Base-by-base conservation (phyloP, 192 early-diverging fungal genomes). In the Mycoemilia scoparia region DNA sequence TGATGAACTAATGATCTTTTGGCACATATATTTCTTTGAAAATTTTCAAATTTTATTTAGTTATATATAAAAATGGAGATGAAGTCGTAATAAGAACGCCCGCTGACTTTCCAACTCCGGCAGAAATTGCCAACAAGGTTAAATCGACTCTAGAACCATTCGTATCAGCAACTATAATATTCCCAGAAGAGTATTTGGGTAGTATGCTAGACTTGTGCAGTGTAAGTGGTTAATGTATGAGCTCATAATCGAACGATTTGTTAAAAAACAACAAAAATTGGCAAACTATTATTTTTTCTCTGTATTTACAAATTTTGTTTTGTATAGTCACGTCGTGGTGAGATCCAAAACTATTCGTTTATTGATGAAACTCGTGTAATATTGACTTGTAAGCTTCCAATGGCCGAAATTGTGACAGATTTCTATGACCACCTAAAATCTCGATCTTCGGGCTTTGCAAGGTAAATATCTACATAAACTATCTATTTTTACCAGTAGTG, bases 351-450 rank as follows among this genome's bases (percentile, higher is more conserved):
- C 14, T 85, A 85, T 56, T 76, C 78, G 7, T 88, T 74, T 43
- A 64, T 97, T 8, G 87, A 90, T 45, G 82, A 90, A 26, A 64
- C 59, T 13, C 68, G 86, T 12, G 82, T 84, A 0, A 65, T 89
- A 47, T 64, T 91, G 48, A 87, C 81, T 54, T 95, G 88, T 43
- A 54, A 47, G 30, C 46, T 97, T 12, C 93, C 93, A 2, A 70
- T 91, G 56, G 74, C 85, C 0, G 93, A 97, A 47, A 83, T 97
- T 17, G 79, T 95, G 8, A 86, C 76, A 3, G 83, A 95, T 43
- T 97, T 97, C 57, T 90, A 85, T 54, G 87, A 97, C 52, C 76
- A 79, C 48, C 67, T 97, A 13, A 97, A 97, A 51, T 79, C 79
- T 8, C 67, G 73, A 28, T 82, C 85, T 11, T 82, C 81, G 28